Evolutionary conservation across 352 stramenopile species (phyloP), one percentile per base, ranked within the genome.

Genomic region (Phytophthora pistaciae): DNA sequence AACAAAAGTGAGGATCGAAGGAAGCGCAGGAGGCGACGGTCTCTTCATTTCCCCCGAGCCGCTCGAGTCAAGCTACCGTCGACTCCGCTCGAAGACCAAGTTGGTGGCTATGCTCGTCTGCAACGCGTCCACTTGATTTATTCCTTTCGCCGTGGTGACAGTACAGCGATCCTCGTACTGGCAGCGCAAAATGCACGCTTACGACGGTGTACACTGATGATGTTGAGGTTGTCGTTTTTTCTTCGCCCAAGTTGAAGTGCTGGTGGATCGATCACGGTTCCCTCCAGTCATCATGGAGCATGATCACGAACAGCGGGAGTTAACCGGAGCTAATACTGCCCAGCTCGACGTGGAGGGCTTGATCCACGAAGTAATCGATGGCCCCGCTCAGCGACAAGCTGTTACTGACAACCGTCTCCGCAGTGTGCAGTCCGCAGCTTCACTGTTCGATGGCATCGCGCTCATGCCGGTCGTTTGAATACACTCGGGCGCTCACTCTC

Each of bases 301-400:
- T 68, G 50, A 68, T 68, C 57, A 72, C 65, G 65, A 63, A 63
- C 58, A 72, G 27, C 65, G 58, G 38, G 65, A 72, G 42, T 72
- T 72, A 72, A 72, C 65, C 7, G 21, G 52, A 21, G 29, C n/a
- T 40, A 64, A 54, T 27, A 42, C 16, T 40, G 31, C 31, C 8
- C 5, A 31, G 27, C 20, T 40, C 13, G 11, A 42, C 46, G 14
- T 3, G 10, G n/a, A 20, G 23, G 42, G 31, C 21, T 44, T n/a
- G 29, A 16, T 18, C 5, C 33, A 3, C 49, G n/a, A 59, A 42
- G 29, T 71, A 60, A 71, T 66, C 64, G 38, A 29, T n/a, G 49
- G 14, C 31, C 65, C 64, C 21, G 56, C 56, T 66, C 64, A 65
- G 27, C 59, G 6, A 23, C 31, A 36, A 36, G 31, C 13, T 36